A percentile compares a stretch with the other conserved stretches of the same genome.
phyloP scores from a whole-genome alignment of 257 asterid genomes.

The Catharanthus roseus region DNA sequence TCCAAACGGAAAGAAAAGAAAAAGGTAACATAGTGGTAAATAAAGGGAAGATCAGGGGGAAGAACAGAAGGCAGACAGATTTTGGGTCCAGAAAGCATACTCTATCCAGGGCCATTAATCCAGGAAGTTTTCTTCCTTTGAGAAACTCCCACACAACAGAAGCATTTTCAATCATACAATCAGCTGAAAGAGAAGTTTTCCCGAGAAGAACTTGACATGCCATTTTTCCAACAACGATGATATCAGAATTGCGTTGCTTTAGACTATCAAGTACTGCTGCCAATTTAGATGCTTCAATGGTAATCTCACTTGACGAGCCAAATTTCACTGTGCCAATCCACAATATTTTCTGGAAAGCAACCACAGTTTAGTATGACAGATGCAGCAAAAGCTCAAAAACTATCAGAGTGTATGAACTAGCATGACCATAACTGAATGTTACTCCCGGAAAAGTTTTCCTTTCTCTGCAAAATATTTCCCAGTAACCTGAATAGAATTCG shows the following conservation, averaged over 20 bases:
- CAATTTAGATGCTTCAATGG: conserved; percentile 49
- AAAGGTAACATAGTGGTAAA: not conserved
- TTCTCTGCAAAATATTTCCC: not conserved
- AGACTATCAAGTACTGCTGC: conserved; percentile 45
- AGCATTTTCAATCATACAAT: conserved; percentile 43
- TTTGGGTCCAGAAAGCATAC: conserved; percentile 37
- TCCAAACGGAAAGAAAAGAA: not conserved
- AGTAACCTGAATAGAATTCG: not conserved
- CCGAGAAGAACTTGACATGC: conserved; percentile 31
- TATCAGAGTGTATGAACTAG: not conserved
- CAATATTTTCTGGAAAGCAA: conserved; percentile 54
- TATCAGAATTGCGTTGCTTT: conserved; percentile 35
- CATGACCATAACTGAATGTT: not conserved
- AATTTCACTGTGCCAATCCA: conserved; percentile 80
- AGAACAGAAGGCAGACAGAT: not conserved
- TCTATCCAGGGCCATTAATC: conserved; percentile 84
- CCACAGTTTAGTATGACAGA: not conserved
- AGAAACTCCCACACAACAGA: conserved; percentile 83
- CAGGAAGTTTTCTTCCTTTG: conserved; percentile 86
- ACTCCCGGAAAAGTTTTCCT: not conserved
- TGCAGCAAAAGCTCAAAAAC: not conserved
- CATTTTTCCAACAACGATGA: conserved; percentile 62
- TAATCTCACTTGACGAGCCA: conserved; percentile 35
- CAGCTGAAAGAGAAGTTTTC: conserved; percentile 30
- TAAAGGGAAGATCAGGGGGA: not conserved